phyloP scores from a whole-genome alignment of 2,329 filamentous ascomycete species.

The Trichoderma guizhouense region DNA sequence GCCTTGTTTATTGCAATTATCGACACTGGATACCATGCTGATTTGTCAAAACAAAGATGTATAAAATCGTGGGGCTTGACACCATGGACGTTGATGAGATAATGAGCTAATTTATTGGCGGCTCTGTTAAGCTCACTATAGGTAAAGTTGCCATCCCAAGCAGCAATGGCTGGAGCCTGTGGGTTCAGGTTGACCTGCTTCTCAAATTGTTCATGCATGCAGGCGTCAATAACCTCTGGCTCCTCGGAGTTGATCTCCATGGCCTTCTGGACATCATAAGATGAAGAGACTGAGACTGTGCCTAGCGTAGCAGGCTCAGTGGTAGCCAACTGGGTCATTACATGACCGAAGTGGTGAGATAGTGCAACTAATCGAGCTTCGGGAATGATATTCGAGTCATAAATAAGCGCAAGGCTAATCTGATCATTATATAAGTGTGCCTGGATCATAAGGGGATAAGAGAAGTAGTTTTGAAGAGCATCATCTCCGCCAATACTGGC shows the following conservation, averaged over 20 bases:
- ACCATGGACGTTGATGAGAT: neutral
- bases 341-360: conserved; percentile 9
- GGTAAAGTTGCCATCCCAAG: conserved; percentile 2
- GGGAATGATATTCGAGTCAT: neutral
- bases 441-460: conserved; percentile 12
- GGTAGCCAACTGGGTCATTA: neutral
- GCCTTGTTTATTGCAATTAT: conserved; percentile 14
- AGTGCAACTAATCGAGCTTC: conserved; percentile 4
- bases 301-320: neutral
- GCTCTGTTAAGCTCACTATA: conserved; percentile 1
- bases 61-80: neutral
- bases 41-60: conserved; percentile 10
- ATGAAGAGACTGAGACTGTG: neutral
- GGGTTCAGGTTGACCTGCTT: neutral
- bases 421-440: conserved; percentile 2
- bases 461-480: conserved; percentile 12
- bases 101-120: neutral
- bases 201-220: neutral
- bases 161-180: neutral
- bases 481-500: neutral
- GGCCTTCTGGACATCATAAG: neutral
- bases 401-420: neutral
- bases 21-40: neutral
- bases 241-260: neutral
- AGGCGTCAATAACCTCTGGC: neutral